phyloP scores from a whole-genome alignment of 805 yeast genomes.

The Nakazawaea wickerhamii region DNA sequence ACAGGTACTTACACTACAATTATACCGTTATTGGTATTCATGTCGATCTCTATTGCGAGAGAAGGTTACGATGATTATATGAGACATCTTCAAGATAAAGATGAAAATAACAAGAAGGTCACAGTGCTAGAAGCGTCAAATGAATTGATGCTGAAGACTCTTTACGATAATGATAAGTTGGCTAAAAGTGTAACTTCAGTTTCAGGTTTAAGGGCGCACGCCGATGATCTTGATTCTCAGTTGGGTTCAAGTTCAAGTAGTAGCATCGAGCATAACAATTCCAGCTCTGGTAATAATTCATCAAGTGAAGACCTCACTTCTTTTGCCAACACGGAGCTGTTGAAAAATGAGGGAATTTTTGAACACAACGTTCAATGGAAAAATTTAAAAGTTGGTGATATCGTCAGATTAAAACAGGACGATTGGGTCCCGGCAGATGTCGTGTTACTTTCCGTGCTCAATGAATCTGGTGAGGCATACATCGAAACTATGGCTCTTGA shows the following conservation, averaged over 20 bases:
- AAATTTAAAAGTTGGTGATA: conserved; percentile 80
- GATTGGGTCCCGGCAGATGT: conserved; percentile 96
- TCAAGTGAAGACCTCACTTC: conserved; percentile 16
- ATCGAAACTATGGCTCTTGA: conserved; percentile 97
- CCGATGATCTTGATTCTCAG: conserved; percentile 10
- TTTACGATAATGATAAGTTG: conserved; percentile 5
- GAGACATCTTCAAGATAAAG: conserved; percentile 78
- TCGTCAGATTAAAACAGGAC: conserved; percentile 64
- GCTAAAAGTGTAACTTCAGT: conserved; percentile 12
- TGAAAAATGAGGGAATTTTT: conserved; percentile 29
- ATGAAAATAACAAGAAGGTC: conserved; percentile 63
- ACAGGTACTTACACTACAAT: conserved; percentile 95
- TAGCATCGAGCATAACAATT: conserved; percentile 9
- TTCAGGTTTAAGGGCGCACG: conserved; percentile 7
- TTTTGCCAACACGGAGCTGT: conserved; percentile 12
- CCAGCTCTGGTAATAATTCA: conserved; percentile 4
- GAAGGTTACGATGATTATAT: conserved; percentile 93
- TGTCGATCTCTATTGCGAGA: conserved; percentile 81
- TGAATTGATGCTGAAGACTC: not conserved
- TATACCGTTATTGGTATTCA: conserved; percentile 79
- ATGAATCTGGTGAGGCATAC: conserved; percentile 59
- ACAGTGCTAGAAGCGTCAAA: conserved; percentile 29
- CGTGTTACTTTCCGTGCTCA: conserved; percentile 60
- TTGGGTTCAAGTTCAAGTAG: conserved; percentile 25
- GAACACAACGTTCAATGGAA: conserved; percentile 55